Evolutionary conservation across 164 flowering plant species (phyloP).

Genomic region (Piper longum): DNA sequence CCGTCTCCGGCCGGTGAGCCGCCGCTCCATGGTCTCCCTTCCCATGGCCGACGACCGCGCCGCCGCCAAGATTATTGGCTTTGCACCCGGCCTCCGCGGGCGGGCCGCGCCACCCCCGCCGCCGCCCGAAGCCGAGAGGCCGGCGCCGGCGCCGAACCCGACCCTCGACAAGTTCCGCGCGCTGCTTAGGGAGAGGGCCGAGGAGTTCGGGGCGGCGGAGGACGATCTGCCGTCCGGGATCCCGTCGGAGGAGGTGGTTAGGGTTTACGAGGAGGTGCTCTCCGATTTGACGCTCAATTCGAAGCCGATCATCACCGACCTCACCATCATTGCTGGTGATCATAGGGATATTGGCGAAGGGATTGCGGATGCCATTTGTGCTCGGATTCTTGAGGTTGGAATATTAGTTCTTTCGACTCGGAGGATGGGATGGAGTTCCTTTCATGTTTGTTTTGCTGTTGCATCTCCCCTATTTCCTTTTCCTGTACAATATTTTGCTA

Average conservation of each 20-base stretch:
- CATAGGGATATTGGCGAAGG: slow-evolving; percentile 56
- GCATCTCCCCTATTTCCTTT: background rate
- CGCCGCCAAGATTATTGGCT: too few species aligned
- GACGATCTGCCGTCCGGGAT: slow-evolving; percentile 16
- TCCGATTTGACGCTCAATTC: slow-evolving; percentile 70
- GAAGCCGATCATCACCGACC: slow-evolving; percentile 91
- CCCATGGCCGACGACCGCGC: too few species aligned
- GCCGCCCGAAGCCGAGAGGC: too few species aligned
- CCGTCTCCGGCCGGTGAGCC: too few species aligned
- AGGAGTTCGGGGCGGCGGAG: slow-evolving; percentile 28
- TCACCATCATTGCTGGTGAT: slow-evolving; percentile 90
- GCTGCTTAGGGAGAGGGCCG: slow-evolving; percentile 54
- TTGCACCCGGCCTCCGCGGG: too few species aligned
- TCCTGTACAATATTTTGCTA: background rate
- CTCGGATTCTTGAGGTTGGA: slow-evolving; percentile 71
- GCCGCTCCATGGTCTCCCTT: too few species aligned
- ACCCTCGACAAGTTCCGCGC: slow-evolving; percentile 52
- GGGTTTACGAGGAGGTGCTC: slow-evolving; percentile 49
- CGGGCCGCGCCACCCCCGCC: too few species aligned
- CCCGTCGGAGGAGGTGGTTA: slow-evolving; percentile 49
- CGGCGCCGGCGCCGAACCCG: slow-evolving; percentile 3
- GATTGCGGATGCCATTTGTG: slow-evolving; percentile 81
- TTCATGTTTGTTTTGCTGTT: too few species aligned
- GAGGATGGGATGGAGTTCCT: background rate
- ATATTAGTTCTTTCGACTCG: background rate